Percentiles rank a stretch among this genome's conserved stretches.
Conservation (phyloP, 2,329 filamentous ascomycete species). For the Fulvia fulva region DNA sequence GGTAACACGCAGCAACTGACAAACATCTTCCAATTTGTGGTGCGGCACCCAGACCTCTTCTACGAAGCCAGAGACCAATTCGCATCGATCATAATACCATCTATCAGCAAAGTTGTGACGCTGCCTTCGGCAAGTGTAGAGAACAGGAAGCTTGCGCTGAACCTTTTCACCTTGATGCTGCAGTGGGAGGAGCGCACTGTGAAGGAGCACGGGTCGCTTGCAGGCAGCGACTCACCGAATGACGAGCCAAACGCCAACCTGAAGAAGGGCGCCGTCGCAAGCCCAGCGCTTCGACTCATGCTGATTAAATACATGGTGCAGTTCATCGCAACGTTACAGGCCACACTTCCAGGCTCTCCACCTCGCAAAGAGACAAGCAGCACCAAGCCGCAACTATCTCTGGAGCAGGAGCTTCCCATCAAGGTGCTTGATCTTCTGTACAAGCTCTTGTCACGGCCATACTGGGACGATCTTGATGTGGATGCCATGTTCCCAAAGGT, state of each 20-base stretch:
- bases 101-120: conserved; percentile 79
- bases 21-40: conserved; percentile 95
- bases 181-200: conserved; percentile 86
- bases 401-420: conserved; percentile 70
- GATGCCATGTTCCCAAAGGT: conserved; percentile 81
- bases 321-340: conserved; percentile 86
- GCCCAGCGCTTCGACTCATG: conserved; percentile 61
- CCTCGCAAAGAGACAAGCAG: conserved; percentile 55
- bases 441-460: conserved; percentile 78
- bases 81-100: conserved; percentile 80
- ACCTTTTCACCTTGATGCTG: conserved; percentile 86
- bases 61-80: conserved; percentile 94
- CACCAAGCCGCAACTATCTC: conserved; percentile 38
- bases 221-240: conserved; percentile 25
- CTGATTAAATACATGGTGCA: conserved; percentile 94
- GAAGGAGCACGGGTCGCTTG: conserved; percentile 50
- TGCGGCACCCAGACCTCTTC: conserved; percentile 86
- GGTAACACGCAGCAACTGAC: conserved; percentile 94
- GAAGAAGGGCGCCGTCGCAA: conserved; percentile 37
- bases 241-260: conserved; percentile 15
- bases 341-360: conserved; percentile 71
- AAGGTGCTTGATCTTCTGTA: conserved; percentile 78
- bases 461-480: conserved; percentile 88
- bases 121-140: conserved; percentile 83
- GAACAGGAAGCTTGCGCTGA: conserved; percentile 84